Evolutionary conservation across 495 filamentous ascomycete genomes (phyloP), one percentile per base, ranked within the genome.

Genomic region (Aspergillus carlsbadensis): DNA sequence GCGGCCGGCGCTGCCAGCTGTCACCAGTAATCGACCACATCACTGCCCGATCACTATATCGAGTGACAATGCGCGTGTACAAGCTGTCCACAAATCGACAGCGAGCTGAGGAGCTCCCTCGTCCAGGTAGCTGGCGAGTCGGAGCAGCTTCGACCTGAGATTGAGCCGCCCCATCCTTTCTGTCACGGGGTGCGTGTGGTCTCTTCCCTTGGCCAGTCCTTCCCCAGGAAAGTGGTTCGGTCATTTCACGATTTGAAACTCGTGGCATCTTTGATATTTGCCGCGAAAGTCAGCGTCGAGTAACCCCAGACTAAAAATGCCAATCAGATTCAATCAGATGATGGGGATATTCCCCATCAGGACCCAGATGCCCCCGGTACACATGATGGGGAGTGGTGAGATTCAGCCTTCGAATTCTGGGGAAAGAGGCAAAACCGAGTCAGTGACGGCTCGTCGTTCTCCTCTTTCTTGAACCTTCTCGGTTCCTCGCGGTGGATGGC

Each of bases 181-280:
- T 44, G 57, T 60, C 61, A 60, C 61, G 57, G 56, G 56, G 56
- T 22, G 41, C n/a, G 44, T 48, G n/a, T 7, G 26, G 11, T 22
- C 44, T 31, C 44, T 34, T 5, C 7, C 3, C n/a, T 21, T 48
- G 41, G 26, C 26, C 26, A 29, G 26, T 29, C 29, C 24, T 36
- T 58, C 56, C 44, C 60, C 56, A 57, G 60, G 35, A 50, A 52
- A 57, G 60, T 56, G 56, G 57, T 58, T 64, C 61, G 61, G 50
- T 51, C 53, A 52, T 41, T 50, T 54, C 37, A 37, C 36, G 36
- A 45, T 34, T 18, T 39, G 36, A 49, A 55, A 43, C 42, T 48
- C 45, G 37, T 37, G 35, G 45, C 45, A 37, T 39, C 49, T 35
- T 49, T 35, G 10, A 18, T 17, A 22, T 37, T 21, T 33, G 34